These are phyloP conservation scores for Citrus maxima DNA, from an alignment of 345 rosid species.

Conservation along the genomic window DNA sequence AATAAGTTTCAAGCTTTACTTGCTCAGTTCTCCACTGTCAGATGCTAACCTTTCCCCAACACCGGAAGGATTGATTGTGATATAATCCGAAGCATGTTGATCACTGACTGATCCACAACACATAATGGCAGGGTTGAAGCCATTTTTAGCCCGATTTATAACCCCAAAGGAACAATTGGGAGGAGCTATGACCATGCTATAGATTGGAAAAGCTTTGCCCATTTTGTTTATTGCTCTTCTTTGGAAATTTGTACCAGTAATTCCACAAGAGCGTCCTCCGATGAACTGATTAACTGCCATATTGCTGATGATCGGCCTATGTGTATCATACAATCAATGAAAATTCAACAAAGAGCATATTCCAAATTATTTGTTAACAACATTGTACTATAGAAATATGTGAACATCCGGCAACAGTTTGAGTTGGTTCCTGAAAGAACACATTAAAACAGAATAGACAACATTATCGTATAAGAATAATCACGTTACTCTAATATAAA, in stretches of 20 bases:
- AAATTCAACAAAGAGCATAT: not conserved
- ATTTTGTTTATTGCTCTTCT: constrained; percentile 7
- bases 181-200: not conserved
- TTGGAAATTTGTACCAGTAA: not conserved
- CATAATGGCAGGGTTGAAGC: constrained; percentile 14
- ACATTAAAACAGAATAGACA: not conserved
- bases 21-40: constrained; percentile 8
- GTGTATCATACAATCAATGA: not conserved
- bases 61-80: constrained; percentile 3
- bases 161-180: not conserved
- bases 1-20: constrained; percentile 17
- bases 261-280: constrained; percentile 12
- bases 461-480: not conserved
- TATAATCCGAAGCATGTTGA: constrained; percentile 19
- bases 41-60: constrained; percentile 5
- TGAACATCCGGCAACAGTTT: not conserved
- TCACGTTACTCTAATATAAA: not conserved
- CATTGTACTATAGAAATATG: not conserved
- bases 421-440: not conserved
- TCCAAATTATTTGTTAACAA: not conserved
- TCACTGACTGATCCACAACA: constrained; percentile 22
- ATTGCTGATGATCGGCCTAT: constrained; percentile 2
- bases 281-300: constrained; percentile 15
- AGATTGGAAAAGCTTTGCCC: not conserved
- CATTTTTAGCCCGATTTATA: not conserved